Evolutionary conservation across 1,284 basidiomycete genomes (phyloP).

Genomic region (Sanguinoderma infundibulare): DNA sequence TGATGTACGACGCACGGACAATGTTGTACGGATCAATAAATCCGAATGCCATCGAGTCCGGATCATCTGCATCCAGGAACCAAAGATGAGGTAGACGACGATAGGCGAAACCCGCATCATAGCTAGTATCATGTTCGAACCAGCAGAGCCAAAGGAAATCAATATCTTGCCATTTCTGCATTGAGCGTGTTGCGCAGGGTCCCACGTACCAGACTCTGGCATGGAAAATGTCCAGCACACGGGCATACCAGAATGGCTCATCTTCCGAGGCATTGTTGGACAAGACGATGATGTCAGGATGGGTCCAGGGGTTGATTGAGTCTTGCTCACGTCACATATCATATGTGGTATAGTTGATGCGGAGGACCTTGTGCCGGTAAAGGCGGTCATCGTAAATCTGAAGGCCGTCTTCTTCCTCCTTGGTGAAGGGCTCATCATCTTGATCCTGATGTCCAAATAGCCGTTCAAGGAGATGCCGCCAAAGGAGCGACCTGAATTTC

Average conservation of each 20-base stretch:
- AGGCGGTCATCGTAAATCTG: conserved; percentile 28
- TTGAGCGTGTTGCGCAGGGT: neutral
- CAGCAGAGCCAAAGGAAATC: conserved; percentile 42
- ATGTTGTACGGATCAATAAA: conserved; percentile 38
- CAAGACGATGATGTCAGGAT: conserved; percentile 40
- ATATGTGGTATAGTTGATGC: conserved; percentile 51
- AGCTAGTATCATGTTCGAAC: neutral
- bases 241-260: conserved; percentile 29
- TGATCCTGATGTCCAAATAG: neutral
- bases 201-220: conserved; percentile 20
- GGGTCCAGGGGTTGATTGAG: conserved; percentile 39
- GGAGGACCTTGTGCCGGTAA: conserved; percentile 35
- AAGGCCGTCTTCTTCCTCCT: conserved; percentile 14
- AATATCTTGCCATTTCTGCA: conserved; percentile 17
- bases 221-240: conserved; percentile 30
- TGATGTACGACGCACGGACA: conserved; percentile 34
- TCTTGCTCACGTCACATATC: conserved; percentile 44
- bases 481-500: neutral
- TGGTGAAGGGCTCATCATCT: conserved; percentile 8
- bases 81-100: neutral
- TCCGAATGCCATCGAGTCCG: neutral
- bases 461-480: neutral
- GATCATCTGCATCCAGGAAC: neutral
- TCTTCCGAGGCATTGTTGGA: conserved; percentile 24
- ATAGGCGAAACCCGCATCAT: neutral